Evolutionary conservation across 2,329 filamentous ascomycete species (phyloP), one percentile per base, ranked within the genome.

Genomic region (Bipolaris gigantea): DNA sequence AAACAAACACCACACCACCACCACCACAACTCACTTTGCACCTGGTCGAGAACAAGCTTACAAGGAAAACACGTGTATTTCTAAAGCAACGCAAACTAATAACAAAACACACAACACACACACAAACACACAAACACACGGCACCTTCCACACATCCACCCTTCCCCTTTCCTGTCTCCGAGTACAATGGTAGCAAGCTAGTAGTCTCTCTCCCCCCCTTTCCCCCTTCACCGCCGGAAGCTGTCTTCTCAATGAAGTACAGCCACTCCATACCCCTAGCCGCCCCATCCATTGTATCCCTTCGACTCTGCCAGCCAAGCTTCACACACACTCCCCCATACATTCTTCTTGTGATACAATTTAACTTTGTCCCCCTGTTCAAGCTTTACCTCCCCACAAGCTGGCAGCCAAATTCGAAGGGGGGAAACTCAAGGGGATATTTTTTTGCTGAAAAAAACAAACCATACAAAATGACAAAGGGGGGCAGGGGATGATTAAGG

Each of bases 361-460:
- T 74, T 74, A 62, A 57, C 54, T 64, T 72, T 71, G 63, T 72
- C 72, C 72, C 73, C 72, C 70, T 53, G 53, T 57, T 60, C 27
- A 55, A 69, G 61, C 66, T 65, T 67, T 64, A 73, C 73, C 66
- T 74, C 73, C 73, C 73, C 73, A 74, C 68, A 70, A 70, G 72
- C 73, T 71, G 72, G 67, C 64, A 73, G 70, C 74, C 72, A 74
- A 69, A 60, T 68, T 66, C 61, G 69, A 68, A 71, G 67, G 67
- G 59, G 67, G 64, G 61, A 66, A 69, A 70, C 65, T 64, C 63
- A 65, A 69, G 59, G 67, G 64, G 68, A 69, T n/a, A n/a, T n/a
- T n/a, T n/a, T 67, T 62, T 55, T 42, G 15, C 23, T 42, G 10
- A 3, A 57, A 46, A 54, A 65, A 53, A 65, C 52, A 55, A 60